Base-by-base conservation (phyloP, 1,139 yeast species). In the Geotrichum histeridarum region DNA sequence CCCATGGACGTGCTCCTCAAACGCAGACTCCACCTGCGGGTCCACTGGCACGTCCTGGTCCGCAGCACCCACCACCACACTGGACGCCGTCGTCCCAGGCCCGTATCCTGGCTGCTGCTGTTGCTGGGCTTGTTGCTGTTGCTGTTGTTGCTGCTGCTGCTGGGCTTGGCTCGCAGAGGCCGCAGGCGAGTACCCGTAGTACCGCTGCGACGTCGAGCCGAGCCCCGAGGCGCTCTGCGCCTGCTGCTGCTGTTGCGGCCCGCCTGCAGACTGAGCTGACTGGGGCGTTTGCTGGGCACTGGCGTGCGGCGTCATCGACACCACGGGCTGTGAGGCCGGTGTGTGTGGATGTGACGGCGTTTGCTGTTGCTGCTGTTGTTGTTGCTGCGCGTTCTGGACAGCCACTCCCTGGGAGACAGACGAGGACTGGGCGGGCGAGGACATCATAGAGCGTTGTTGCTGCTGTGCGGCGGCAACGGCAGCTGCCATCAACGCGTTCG, bases 1-100 rank as follows among this genome's bases (percentile, higher is more conserved):
- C 12, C 44, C 49, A 45, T 45, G 22, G 9, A 45, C 49, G 18
- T 51, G 54, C 31, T 52, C 51, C 51, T 75, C 81, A 62, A 77
- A 81, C 0, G 77, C 82, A 44, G 77, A 71, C 6, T 77, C 82
- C 1, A 82, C 84, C 56, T 79, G 82, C 0, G 85, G 84, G 62
- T 82, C 86, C 4, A 79, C 84, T 0, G 82, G 81, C 0, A 77
- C 75, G 15, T 67, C 71, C 8, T 27, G 22, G 9, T 64, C 18
- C 57, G 54, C 54, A 11, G 54, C 54, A 3, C 31, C 48, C 50
- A 45, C 41, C 9, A 51, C 15, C 12, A 22, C 54, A 22, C 31
- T 36, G 8, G 54, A 22, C 27, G 27, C 27, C 27, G 27, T 22
- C 27, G 27, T 3, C 27, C 27, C 27, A n/a, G 33, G 9, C 27